Evolutionary conservation across 805 yeast species (phyloP), one percentile per base, ranked within the genome.

Genomic region (Ogataea philodendri): DNA sequence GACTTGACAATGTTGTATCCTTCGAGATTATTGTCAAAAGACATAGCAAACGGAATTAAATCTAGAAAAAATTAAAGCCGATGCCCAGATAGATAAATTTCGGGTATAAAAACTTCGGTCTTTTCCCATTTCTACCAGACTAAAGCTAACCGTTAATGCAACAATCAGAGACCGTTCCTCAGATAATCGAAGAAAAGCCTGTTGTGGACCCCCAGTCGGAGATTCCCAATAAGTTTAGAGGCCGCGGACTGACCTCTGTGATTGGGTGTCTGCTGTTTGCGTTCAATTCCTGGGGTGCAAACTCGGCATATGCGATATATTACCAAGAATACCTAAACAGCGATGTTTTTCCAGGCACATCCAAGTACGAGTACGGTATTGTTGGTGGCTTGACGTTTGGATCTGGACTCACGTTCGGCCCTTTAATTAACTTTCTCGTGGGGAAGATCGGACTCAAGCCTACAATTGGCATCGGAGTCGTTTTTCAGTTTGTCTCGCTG

Each of bases 251-350:
- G 14, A 18, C 49, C 2, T 32, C 52, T 13, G 70, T 74, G 9
- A 41, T 72, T 10, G 74, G 78, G 9, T 69, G 74, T 3, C 60
- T 67, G 18, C 33, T 76, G 4, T 60, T 76, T 25, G 75, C 76
- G 54, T 71, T 77, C 44, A 65, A 72, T 23, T 73, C 85, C 0
- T 83, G 90, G 89, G 93, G 93, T 10, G 72, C 82, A 45, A 81
- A 81, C 45, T 63, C 76, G 5, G 82, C 80, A 3, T 83, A 69
- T 52, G 81, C 86, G 18, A 70, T 83, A 5, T 80, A 77, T 45
- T 60, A 82, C 16, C 68, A 82, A 1, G 69, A 66, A 44, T 83
- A 79, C 50, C 44, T 81, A 15, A 68, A 71, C 26, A 52, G 70
- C 33, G 57, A 71, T 28, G 60, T 67, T 0, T 81, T 77, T 44